phyloP scores from a whole-genome alignment of 192 early-diverging fungal species.

The Mortierella alpina region DNA sequence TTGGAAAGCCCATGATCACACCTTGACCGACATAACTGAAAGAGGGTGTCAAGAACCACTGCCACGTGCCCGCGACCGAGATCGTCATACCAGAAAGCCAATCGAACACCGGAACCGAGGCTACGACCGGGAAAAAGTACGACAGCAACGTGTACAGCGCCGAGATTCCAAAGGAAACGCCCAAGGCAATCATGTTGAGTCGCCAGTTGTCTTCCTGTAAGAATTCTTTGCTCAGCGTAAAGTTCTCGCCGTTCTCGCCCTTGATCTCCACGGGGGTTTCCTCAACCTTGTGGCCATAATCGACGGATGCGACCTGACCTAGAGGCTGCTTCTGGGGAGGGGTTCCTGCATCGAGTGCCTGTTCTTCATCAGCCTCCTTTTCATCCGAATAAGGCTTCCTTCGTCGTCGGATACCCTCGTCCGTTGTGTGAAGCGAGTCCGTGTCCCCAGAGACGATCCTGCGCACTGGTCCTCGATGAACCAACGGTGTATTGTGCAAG shows the following conservation, averaged over 20 bases:
- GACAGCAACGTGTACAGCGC: conserved; percentile 70
- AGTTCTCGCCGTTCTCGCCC: conserved; percentile 42
- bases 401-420: conserved; percentile 19
- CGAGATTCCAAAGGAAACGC: conserved; percentile 67
- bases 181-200: conserved; percentile 65
- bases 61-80: conserved; percentile 65
- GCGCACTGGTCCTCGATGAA: conserved; percentile 25
- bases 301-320: conserved; percentile 21
- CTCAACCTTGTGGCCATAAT: conserved; percentile 4
- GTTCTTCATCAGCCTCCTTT: conserved; percentile 10
- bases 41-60: conserved; percentile 78
- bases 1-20: conserved; percentile 85
- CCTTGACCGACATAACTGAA: conserved; percentile 85
- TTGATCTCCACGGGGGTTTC: conserved; percentile 19
- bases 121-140: conserved; percentile 70
- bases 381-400: background rate
- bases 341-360: conserved; percentile 1
- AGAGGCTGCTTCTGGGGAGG: background rate
- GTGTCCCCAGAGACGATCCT: background rate
- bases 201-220: conserved; percentile 68
- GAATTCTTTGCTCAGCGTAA: conserved; percentile 35
- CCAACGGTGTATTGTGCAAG: conserved; percentile 71
- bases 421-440: background rate
- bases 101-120: conserved; percentile 68
- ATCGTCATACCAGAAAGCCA: conserved; percentile 67